These are phyloP conservation scores for Wolfiporia cocos DNA, from an alignment of 1,284 basidiomycete species.

Conservation along the genomic window DNA sequence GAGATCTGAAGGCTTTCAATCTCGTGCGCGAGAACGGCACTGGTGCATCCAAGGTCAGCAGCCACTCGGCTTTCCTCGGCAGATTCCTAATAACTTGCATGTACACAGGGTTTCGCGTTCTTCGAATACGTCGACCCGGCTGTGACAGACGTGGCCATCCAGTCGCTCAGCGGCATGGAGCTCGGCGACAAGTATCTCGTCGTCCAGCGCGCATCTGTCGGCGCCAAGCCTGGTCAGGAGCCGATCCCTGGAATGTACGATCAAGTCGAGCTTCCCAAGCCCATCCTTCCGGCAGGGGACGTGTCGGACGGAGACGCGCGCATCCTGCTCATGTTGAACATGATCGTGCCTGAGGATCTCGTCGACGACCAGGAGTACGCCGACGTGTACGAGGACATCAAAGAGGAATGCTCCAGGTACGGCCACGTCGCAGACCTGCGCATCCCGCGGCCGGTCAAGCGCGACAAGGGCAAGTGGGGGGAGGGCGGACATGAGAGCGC, in stretches of 20 bases:
- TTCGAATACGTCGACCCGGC: slow-evolving; percentile 92
- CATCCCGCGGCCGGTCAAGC: slow-evolving; percentile 84
- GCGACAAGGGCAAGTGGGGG: slow-evolving; percentile 80
- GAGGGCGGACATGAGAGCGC: slow-evolving; percentile 57
- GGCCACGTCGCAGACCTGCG: slow-evolving; percentile 82
- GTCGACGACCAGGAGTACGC: slow-evolving; percentile 88
- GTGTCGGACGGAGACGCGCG: slow-evolving; percentile 55
- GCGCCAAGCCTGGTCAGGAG: slow-evolving; percentile 70
- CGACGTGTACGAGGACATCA: slow-evolving; percentile 93
- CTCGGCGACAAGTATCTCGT: slow-evolving; percentile 95
- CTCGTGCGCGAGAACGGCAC: slow-evolving; percentile 92
- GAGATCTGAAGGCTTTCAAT: slow-evolving; percentile 96
- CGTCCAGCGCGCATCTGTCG: slow-evolving; percentile 94
- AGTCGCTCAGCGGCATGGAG: slow-evolving; percentile 96
- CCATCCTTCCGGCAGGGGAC: slow-evolving; percentile 78
- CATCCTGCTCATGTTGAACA: slow-evolving; percentile 97
- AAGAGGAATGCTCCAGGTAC: slow-evolving; percentile 85
- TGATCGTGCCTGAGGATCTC: slow-evolving; percentile 95
- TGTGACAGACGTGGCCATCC: slow-evolving; percentile 93
- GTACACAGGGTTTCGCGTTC: slow-evolving; percentile 88
- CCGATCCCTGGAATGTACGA: slow-evolving; percentile 58
- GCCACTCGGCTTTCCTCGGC: no score
- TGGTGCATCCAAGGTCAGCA: slow-evolving; percentile 79
- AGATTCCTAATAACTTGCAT: no score
- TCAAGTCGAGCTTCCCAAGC: slow-evolving; percentile 69